Percentiles rank a stretch among this genome's conserved stretches.
Evolutionary conservation across 352 stramenopile genomes (phyloP).

Genomic region (Phytophthora capsici): DNA sequence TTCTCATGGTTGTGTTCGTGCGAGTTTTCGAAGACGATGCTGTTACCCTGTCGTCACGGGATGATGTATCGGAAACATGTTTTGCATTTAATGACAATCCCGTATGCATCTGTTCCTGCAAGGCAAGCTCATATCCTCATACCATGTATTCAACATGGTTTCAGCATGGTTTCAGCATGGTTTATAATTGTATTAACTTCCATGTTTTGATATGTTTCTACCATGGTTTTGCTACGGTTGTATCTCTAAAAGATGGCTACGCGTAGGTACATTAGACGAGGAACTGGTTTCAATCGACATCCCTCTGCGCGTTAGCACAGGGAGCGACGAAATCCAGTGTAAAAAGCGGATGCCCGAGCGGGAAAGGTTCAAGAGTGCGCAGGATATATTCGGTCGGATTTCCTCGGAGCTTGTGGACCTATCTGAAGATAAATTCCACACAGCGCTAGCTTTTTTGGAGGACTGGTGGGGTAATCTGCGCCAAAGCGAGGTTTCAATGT

Average conservation of each 20-base stretch:
- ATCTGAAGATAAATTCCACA: neutral
- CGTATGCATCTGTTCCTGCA: neutral
- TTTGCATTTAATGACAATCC: neutral
- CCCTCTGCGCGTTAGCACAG: neutral
- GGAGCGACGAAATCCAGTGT: neutral
- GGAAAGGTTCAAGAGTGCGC: slow-evolving; percentile 12
- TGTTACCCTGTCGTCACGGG: slow-evolving; percentile 1
- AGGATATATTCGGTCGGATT: slow-evolving; percentile 3
- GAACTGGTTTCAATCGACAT: neutral
- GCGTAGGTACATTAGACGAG: neutral
- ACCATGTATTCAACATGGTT: neutral
- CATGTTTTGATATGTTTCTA: neutral
- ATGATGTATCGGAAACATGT: slow-evolving; percentile 7
- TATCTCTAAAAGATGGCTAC: neutral
- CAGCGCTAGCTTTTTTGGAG: neutral
- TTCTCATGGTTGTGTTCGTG: slow-evolving; percentile 4
- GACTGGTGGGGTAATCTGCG: neutral
- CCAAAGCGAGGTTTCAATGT: neutral
- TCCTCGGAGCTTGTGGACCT: neutral
- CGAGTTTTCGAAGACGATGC: slow-evolving; percentile 5
- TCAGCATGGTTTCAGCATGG: neutral
- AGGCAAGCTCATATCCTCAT: neutral
- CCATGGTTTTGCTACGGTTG: neutral
- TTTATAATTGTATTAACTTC: neutral
- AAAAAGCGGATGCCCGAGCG: neutral